Conservation (phyloP, 1,139 yeast genomes). For the Hansenula anomala region DNA sequence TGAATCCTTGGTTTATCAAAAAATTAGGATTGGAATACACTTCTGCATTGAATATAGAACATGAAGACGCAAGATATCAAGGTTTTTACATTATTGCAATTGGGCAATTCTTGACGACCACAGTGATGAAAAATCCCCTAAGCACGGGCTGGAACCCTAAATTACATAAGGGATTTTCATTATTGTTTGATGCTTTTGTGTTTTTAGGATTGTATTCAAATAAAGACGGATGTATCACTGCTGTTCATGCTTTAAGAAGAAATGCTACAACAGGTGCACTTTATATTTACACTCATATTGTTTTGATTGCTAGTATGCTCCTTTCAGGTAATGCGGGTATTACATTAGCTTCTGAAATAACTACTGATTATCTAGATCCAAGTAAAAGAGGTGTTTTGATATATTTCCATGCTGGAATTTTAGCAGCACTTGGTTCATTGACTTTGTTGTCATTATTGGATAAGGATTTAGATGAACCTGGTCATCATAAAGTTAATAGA, state of each 20-base stretch:
- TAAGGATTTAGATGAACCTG: slow-evolving; percentile 11
- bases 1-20: slow-evolving; percentile 45
- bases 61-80: slow-evolving; percentile 57
- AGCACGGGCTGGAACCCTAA: slow-evolving; percentile 42
- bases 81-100: slow-evolving; percentile 61
- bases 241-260: slow-evolving; percentile 53
- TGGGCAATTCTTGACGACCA: slow-evolving; percentile 57
- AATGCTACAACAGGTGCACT: slow-evolving; percentile 40
- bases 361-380: slow-evolving; percentile 6
- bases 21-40: slow-evolving; percentile 38
- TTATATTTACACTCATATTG: slow-evolving; percentile 49
- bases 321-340: slow-evolving; percentile 64
- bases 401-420: slow-evolving; percentile 17
- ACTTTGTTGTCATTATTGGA: slow-evolving; percentile 13
- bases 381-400: slow-evolving; percentile 16
- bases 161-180: slow-evolving; percentile 45
- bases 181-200: slow-evolving; percentile 46
- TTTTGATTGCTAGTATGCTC: slow-evolving; percentile 45
- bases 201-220: slow-evolving; percentile 51
- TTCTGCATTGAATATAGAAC: slow-evolving; percentile 63
- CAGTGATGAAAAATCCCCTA: slow-evolving; percentile 46
- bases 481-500: slow-evolving; percentile 9
- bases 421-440: slow-evolving; percentile 11
- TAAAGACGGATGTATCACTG: slow-evolving; percentile 46
- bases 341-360: slow-evolving; percentile 31